A percentile compares a stretch with the other conserved stretches of the same genome.
phyloP scores from a whole-genome alignment of 768 basidiomycete species.

The Hortiboletus flavorubellus region DNA sequence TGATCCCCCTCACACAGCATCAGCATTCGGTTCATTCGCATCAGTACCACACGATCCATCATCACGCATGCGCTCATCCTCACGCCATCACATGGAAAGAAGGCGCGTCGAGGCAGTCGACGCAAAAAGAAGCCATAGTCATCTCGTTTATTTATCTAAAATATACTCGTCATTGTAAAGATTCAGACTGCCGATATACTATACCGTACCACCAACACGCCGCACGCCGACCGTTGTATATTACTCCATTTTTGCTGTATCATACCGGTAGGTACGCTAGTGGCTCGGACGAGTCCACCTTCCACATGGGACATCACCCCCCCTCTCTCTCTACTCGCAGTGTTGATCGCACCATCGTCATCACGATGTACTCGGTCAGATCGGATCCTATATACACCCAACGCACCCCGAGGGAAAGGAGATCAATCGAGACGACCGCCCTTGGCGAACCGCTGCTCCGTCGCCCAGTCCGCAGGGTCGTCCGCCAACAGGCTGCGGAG shows the following conservation, averaged over 20 bases:
- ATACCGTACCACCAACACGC: too few relatives aligned
- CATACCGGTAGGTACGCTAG: background rate
- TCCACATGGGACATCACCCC: too few relatives aligned
- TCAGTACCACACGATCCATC: background rate
- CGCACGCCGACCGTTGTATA: background rate
- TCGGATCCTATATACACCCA: background rate
- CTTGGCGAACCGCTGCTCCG: constrained; percentile 20
- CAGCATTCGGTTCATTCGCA: background rate
- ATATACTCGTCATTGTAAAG: too few relatives aligned
- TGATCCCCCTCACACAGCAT: background rate
- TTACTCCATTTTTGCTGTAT: background rate
- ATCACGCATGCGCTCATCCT: too few relatives aligned
- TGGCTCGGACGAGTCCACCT: too few relatives aligned
- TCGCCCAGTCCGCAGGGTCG: constrained; percentile 10
- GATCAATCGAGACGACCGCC: constrained; percentile 23
- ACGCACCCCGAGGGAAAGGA: background rate
- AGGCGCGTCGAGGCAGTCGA: too few relatives aligned
- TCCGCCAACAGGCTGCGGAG: constrained; percentile 17
- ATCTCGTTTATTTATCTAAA: background rate
- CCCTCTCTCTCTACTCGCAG: too few relatives aligned
- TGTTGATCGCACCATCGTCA: too few relatives aligned
- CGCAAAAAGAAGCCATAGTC: background rate
- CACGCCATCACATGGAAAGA: too few relatives aligned
- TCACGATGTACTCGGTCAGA: background rate
- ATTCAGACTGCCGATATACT: too few relatives aligned